Percentiles rank a stretch among this genome's conserved stretches.
Evolutionary conservation across 805 yeast genomes (phyloP).

Genomic region (Isabelozyma gotoi): DNA sequence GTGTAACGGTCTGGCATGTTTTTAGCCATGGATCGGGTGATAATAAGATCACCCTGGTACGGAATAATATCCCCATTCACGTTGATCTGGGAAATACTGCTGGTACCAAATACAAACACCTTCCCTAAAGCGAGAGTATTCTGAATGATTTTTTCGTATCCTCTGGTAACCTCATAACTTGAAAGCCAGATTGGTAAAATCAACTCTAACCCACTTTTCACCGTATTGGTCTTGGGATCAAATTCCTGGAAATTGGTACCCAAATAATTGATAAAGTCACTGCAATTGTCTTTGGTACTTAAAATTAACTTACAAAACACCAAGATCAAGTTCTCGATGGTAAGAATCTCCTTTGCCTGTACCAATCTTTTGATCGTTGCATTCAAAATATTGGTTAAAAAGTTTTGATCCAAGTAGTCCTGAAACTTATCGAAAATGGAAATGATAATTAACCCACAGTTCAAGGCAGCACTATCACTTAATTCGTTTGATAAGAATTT

Average conservation of each 20-base stretch:
- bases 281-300: slow-evolving; percentile 46
- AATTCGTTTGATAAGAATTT: slow-evolving; percentile 69
- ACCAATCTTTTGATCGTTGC: slow-evolving; percentile 72
- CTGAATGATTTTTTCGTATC: slow-evolving; percentile 67
- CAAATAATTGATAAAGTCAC: slow-evolving; percentile 62
- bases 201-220: slow-evolving; percentile 46
- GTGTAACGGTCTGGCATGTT: slow-evolving; percentile 61
- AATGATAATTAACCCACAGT: slow-evolving; percentile 66
- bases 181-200: slow-evolving; percentile 81
- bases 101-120: slow-evolving; percentile 59
- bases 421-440: slow-evolving; percentile 56
- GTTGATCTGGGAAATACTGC: slow-evolving; percentile 45
- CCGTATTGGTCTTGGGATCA: slow-evolving; percentile 16
- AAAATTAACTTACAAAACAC: slow-evolving; percentile 74
- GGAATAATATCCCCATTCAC: slow-evolving; percentile 82
- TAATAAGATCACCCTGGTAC: slow-evolving; percentile 59
- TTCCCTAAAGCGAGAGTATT: slow-evolving; percentile 71
- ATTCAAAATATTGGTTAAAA: slow-evolving; percentile 57
- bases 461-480: slow-evolving; percentile 79
- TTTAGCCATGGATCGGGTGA: slow-evolving; percentile 84
- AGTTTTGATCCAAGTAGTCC: slow-evolving; percentile 34
- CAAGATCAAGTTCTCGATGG: slow-evolving; percentile 73
- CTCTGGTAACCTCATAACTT: slow-evolving; percentile 77
- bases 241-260: slow-evolving; percentile 28
- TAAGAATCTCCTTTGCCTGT: slow-evolving; percentile 64